phyloP scores from a whole-genome alignment of 768 basidiomycete species.

The Lyophyllum semitale region DNA sequence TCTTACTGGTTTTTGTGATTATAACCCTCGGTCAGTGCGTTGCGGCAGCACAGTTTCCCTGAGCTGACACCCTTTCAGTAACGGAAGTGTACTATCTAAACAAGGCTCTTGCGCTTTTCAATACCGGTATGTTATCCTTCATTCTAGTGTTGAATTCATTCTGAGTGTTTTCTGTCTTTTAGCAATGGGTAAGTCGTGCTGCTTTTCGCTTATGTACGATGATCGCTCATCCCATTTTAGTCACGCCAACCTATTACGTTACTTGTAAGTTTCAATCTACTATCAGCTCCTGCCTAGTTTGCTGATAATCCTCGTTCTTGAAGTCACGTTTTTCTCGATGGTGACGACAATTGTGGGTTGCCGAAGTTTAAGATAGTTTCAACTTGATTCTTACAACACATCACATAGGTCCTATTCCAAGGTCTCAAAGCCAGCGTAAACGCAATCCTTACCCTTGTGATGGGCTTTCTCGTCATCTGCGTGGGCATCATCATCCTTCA shows the following conservation, averaged over 20 bases:
- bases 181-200: constrained; percentile 17
- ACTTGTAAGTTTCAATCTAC: constrained; percentile 53
- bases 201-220: neutral
- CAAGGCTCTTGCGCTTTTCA: constrained; percentile 93
- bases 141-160: constrained; percentile 36
- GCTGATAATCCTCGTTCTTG: constrained; percentile 1
- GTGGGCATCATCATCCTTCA: constrained; percentile 94
- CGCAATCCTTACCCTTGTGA: constrained; percentile 86
- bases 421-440: constrained; percentile 77
- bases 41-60: constrained; percentile 11
- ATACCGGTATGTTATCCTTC: constrained; percentile 60
- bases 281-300: neutral
- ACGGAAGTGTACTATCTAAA: constrained; percentile 96
- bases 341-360: constrained; percentile 74
- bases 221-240: constrained; percentile 40
- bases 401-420: constrained; percentile 76
- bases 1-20: constrained; percentile 79
- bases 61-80: constrained; percentile 40
- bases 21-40: constrained; percentile 70
- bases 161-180: constrained; percentile 51
- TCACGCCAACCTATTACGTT: constrained; percentile 88
- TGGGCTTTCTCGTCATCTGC: constrained; percentile 91
- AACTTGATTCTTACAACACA: neutral
- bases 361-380: neutral
- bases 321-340: constrained; percentile 85